Percentiles rank a stretch among this genome's conserved stretches.
Evolutionary conservation across 169 alveolate genomes (phyloP).

Genomic region (Hepatocystis sp.): DNA sequence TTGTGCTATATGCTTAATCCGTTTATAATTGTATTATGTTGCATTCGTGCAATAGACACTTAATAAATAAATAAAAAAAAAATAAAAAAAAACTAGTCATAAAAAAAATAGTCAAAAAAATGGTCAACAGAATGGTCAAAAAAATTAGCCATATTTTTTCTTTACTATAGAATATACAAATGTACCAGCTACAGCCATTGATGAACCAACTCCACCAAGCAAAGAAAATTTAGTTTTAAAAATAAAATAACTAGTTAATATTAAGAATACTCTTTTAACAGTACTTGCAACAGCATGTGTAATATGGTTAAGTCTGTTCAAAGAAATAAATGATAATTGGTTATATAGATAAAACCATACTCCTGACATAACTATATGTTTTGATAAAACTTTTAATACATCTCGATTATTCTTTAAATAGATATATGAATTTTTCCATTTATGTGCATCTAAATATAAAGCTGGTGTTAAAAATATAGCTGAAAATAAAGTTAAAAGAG

Average conservation of each 20-base stretch:
- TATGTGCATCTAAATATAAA: constrained; percentile 56
- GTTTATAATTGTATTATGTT: background rate
- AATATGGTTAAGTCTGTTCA: constrained; percentile 83
- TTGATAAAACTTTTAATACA: constrained; percentile 41
- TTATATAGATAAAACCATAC: constrained; percentile 77
- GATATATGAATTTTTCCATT: constrained; percentile 52
- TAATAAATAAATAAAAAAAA: background rate
- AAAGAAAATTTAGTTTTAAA: constrained; percentile 80
- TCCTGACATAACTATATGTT: constrained; percentile 81
- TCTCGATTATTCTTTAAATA: constrained; percentile 44
- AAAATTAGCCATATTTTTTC: constrained; percentile 63
- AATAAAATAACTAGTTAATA: constrained; percentile 77
- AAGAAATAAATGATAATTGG: constrained; percentile 81
- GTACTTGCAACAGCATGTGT: constrained; percentile 88
- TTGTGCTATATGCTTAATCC: background rate
- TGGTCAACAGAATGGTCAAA: too few species aligned
- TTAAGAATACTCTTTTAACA: constrained; percentile 81
- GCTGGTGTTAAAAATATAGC: constrained; percentile 82
- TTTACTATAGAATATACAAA: constrained; percentile 80
- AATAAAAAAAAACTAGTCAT: constrained; percentile 10
- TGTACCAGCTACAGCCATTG: constrained; percentile 86
- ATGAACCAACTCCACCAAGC: constrained; percentile 84
- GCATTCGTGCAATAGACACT: constrained; percentile 8
- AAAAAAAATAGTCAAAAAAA: too few species aligned
- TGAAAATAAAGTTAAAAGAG: constrained; percentile 76